Percentiles rank a stretch among this genome's conserved stretches.
Evolutionary conservation across 192 early-diverging fungal genomes (phyloP).

Genomic region (Linderina pennispora): DNA sequence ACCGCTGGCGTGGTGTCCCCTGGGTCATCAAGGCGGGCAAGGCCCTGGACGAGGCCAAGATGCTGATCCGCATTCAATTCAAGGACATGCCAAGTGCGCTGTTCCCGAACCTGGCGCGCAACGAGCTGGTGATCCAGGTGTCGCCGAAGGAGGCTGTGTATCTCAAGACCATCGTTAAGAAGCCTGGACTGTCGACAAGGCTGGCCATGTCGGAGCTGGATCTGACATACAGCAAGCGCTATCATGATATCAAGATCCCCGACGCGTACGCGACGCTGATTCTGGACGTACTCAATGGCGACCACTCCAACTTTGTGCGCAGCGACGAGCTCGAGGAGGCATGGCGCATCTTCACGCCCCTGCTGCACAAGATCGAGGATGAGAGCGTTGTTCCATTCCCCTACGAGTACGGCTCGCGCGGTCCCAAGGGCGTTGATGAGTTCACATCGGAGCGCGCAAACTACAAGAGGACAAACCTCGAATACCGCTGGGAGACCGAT

Average conservation of each 20-base stretch:
- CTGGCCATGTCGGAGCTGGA: constrained; percentile 86
- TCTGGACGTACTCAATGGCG: constrained; percentile 80
- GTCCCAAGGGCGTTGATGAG: constrained; percentile 63
- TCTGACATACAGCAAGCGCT: constrained; percentile 81
- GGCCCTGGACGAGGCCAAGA: constrained; percentile 83
- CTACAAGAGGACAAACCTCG: constrained; percentile 30
- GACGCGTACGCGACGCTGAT: constrained; percentile 95
- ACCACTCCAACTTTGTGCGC: constrained; percentile 91
- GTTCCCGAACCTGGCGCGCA: constrained; percentile 69
- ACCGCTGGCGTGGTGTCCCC: constrained; percentile 74
- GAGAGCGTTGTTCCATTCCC: constrained; percentile 53
- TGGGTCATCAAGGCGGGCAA: constrained; percentile 74
- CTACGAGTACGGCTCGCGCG: constrained; percentile 76
- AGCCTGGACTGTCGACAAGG: constrained; percentile 75
- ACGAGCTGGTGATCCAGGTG: constrained; percentile 92
- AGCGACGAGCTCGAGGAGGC: constrained; percentile 86
- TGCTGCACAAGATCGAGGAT: constrained; percentile 78
- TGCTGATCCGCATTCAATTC: constrained; percentile 94
- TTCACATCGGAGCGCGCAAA: constrained; percentile 47
- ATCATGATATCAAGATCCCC: constrained; percentile 79
- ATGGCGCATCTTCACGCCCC: constrained; percentile 94
- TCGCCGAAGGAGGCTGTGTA: constrained; percentile 93
- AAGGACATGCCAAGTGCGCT: constrained; percentile 78
- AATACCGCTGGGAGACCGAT: constrained; percentile 39
- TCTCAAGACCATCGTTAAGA: constrained; percentile 92